A percentile compares a stretch with the other conserved stretches of the same genome.
Evolutionary conservation across 495 filamentous ascomycete genomes (phyloP).

Genomic region (Talaromyces stipitatus): DNA sequence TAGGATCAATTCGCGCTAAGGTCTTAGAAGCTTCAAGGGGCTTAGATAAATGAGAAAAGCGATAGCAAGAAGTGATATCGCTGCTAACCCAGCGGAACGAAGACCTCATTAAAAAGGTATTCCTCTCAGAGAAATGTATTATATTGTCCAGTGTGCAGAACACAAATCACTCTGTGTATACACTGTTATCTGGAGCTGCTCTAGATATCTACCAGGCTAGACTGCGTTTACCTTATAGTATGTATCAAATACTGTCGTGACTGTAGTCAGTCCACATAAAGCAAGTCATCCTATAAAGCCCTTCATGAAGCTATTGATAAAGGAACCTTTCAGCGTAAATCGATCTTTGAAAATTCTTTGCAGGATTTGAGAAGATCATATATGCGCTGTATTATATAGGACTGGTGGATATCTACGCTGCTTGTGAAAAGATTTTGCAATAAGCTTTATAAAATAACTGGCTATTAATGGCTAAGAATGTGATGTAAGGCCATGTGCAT

Average conservation of each 20-base stretch:
- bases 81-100: not conserved
- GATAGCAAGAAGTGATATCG: not conserved
- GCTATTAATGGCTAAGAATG: not conserved
- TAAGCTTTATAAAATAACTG: not conserved
- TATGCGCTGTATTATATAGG: too few species aligned
- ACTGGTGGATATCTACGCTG: not conserved
- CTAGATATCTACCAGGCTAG: not conserved
- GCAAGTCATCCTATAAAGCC: not conserved
- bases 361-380: not conserved
- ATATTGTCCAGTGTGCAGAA: not conserved
- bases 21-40: not conserved
- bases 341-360: not conserved
- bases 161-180: not conserved
- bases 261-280: not conserved
- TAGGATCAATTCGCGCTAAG: too few species aligned
- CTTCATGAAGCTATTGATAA: not conserved
- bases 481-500: not conserved
- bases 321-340: not conserved
- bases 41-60: not conserved
- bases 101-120: not conserved
- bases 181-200: not conserved
- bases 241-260: too few species aligned
- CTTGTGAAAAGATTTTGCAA: not conserved
- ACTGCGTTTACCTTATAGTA: too few species aligned
- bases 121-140: not conserved